phyloP scores from a whole-genome alignment of 805 yeast genomes.

The Blastobotrys chiropterorum region DNA sequence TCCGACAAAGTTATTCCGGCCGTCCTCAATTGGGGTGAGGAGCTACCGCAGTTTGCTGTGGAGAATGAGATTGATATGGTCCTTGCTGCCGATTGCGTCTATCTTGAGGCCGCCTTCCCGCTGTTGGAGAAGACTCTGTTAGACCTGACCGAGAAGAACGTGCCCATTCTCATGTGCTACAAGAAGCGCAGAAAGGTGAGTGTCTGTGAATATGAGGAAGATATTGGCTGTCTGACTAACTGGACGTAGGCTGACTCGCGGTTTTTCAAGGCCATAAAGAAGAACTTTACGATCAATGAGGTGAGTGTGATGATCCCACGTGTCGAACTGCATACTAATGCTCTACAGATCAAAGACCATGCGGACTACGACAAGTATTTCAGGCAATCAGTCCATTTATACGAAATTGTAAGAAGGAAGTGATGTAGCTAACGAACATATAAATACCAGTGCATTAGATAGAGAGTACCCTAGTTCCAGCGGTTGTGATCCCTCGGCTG shows the following conservation, averaged over 20 bases:
- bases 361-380: slow-evolving; percentile 32
- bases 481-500: not conserved
- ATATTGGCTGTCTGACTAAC: slow-evolving; percentile 1
- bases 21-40: slow-evolving; percentile 42
- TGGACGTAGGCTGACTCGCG: slow-evolving; percentile 32
- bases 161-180: slow-evolving; percentile 47
- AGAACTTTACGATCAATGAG: slow-evolving; percentile 27
- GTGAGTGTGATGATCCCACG: not conserved
- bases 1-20: slow-evolving; percentile 35
- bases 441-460: not conserved
- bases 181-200: slow-evolving; percentile 44
- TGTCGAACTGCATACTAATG: not conserved
- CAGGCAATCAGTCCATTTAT: slow-evolving; percentile 38
- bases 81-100: slow-evolving; percentile 57
- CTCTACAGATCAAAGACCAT: slow-evolving; percentile 22
- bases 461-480: not conserved
- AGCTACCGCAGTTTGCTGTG: slow-evolving; percentile 33
- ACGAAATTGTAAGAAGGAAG: slow-evolving; percentile 29
- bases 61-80: slow-evolving; percentile 37
- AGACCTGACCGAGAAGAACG: slow-evolving; percentile 37
- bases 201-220: slow-evolving; percentile 23
- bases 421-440: not conserved
- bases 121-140: slow-evolving; percentile 43
- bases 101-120: slow-evolving; percentile 49
- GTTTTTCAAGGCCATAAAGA: slow-evolving; percentile 32